Percentiles rank a stretch among this genome's conserved stretches.
These are phyloP conservation scores for Boletellus dicymbophilus DNA, from an alignment of 1,284 basidiomycete species.

Conservation along the genomic window DNA sequence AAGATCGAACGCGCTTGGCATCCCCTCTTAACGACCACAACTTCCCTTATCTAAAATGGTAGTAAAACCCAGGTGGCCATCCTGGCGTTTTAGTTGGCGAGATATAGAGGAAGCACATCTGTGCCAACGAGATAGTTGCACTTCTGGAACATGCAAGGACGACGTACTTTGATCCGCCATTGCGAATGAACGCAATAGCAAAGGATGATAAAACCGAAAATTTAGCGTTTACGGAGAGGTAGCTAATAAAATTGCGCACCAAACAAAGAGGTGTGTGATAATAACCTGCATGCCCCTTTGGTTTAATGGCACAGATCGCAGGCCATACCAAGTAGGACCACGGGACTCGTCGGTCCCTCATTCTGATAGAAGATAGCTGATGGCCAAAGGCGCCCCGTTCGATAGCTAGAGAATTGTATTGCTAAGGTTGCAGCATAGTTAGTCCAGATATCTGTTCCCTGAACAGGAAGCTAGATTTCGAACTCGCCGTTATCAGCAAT, in stretches of 20 bases:
- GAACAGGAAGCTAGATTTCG: constrained; percentile 44
- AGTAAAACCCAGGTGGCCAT: too few relatives aligned
- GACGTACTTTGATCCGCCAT: constrained; percentile 55
- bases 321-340: constrained; percentile 58
- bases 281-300: constrained; percentile 44
- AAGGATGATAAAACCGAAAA: constrained; percentile 42
- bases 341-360: constrained; percentile 59
- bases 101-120: too few relatives aligned
- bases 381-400: constrained; percentile 67
- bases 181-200: constrained; percentile 55
- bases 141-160: constrained; percentile 62
- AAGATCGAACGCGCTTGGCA: too few relatives aligned
- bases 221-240: constrained; percentile 49
- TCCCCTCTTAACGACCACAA: too few relatives aligned
- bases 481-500: constrained; percentile 56
- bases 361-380: constrained; percentile 53
- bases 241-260: constrained; percentile 39
- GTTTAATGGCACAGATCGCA: constrained; percentile 51
- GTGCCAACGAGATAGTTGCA: too few relatives aligned
- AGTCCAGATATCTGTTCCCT: constrained; percentile 65
- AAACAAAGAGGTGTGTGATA: constrained; percentile 46
- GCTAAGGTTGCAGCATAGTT: constrained; percentile 57
- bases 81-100: too few relatives aligned
- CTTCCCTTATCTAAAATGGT: too few relatives aligned
- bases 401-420: constrained; percentile 63